These are phyloP conservation scores for Cercophora newfieldiana DNA, from an alignment of 495 filamentous ascomycete species.

Conservation along the genomic window DNA sequence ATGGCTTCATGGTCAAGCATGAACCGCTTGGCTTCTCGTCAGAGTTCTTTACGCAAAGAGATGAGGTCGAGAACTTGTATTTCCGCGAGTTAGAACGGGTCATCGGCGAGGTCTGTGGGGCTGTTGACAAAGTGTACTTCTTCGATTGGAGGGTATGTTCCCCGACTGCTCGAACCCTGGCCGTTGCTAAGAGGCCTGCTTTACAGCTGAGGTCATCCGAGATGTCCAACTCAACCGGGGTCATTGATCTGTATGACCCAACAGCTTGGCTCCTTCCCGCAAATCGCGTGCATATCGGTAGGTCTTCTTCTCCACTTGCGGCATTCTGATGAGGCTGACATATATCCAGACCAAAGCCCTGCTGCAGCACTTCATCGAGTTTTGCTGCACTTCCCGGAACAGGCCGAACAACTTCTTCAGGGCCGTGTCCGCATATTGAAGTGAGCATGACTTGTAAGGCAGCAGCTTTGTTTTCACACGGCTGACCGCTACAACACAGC, in stretches of 20 bases:
- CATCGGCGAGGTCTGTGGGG: not conserved
- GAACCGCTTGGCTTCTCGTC: not conserved
- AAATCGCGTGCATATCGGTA: not conserved
- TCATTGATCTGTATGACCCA: not conserved
- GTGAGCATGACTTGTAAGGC: not conserved
- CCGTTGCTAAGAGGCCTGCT: not conserved
- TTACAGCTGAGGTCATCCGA: not conserved
- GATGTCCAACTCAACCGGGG: not conserved
- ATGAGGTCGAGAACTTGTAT: not conserved
- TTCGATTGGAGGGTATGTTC: not conserved
- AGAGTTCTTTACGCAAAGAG: not conserved
- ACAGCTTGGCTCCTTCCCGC: not conserved
- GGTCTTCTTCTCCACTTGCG: not conserved
- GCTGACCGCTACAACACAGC: not conserved
- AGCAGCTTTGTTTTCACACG: not conserved
- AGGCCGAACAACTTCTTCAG: not conserved
- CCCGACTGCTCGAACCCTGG: not conserved
- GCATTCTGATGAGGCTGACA: not conserved
- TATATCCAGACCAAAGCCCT: conserved; percentile 1
- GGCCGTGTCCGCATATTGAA: not conserved
- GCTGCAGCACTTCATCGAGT: not conserved
- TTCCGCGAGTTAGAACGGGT: not conserved
- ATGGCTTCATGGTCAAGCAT: not conserved
- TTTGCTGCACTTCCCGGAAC: not conserved
- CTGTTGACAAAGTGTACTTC: not conserved